phyloP scores from a whole-genome alignment of 345 rosid genomes.

The Bretschneidera sinensis region DNA sequence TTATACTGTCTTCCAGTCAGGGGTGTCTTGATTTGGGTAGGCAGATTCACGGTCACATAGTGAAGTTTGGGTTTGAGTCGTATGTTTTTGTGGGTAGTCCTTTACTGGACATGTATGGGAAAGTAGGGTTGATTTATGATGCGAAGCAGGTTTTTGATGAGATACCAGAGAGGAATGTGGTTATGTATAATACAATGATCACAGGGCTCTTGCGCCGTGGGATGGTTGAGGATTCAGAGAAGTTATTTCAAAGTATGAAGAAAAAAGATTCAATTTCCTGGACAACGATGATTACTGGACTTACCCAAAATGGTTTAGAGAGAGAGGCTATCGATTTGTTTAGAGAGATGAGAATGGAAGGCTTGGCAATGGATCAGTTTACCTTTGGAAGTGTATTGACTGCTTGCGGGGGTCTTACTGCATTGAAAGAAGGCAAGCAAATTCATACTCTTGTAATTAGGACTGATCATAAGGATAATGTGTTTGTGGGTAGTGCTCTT shows the following conservation, averaged over 20 bases:
- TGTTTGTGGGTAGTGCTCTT: conserved; percentile 86
- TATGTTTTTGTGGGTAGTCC: conserved; percentile 66
- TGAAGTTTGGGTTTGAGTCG: conserved; percentile 59
- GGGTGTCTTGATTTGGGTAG: conserved; percentile 45
- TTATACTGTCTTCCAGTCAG: conserved; percentile 46
- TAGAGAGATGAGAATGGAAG: conserved; percentile 60
- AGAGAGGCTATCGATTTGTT: conserved; percentile 56
- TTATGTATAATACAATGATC: conserved; percentile 70
- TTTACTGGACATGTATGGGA: conserved; percentile 80
- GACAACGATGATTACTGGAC: conserved; percentile 87
- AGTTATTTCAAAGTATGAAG: conserved; percentile 50
- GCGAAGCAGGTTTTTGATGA: conserved; percentile 59
- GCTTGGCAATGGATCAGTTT: conserved; percentile 70
- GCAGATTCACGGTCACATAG: conserved; percentile 74
- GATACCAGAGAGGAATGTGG: conserved; percentile 46
- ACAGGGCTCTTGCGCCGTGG: conserved; percentile 63
- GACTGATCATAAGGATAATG: conserved; percentile 47
- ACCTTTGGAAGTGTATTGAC: conserved; percentile 83
- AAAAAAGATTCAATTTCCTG: conserved; percentile 79
- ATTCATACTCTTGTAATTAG: conserved; percentile 62
- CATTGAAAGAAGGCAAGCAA: conserved; percentile 62
- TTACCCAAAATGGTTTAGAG: conserved; percentile 58
- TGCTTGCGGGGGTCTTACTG: conserved; percentile 63
- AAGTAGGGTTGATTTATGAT: conserved; percentile 49
- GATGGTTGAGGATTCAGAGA: conserved; percentile 52